Evolutionary conservation across 176 grass and related monocot genomes (phyloP).

Genomic region (Avena sativa): DNA sequence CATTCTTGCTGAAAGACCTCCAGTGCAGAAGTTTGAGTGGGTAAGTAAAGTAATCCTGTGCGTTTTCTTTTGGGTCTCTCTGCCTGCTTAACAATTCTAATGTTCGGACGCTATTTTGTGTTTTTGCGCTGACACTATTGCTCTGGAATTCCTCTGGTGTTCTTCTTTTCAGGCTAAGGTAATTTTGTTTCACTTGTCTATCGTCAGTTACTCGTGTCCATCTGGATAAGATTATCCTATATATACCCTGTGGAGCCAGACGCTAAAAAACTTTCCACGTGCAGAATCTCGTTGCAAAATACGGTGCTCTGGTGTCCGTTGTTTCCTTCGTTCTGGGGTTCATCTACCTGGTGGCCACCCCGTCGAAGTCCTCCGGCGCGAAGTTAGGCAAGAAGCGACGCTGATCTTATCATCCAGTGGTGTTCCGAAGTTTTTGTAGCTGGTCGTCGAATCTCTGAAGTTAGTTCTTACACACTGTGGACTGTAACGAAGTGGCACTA

Average conservation of each 20-base stretch:
- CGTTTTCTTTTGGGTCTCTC: background rate
- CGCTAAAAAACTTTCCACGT: conserved; percentile 29
- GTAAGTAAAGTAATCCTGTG: conserved; percentile 51
- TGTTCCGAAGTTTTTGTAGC: background rate
- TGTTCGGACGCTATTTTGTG: conserved; percentile 37
- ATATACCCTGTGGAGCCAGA: background rate
- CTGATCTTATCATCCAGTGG: conserved; percentile 42
- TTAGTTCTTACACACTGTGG: background rate
- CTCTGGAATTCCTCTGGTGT: background rate
- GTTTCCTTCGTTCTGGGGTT: conserved; percentile 67
- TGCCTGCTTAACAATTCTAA: conserved; percentile 13
- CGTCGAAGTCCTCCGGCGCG: conserved; percentile 56
- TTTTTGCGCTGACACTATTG: background rate
- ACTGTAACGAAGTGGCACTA: conserved; percentile 37
- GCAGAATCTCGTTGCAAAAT: conserved; percentile 76
- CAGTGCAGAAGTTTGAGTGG: conserved; percentile 94
- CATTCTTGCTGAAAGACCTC: conserved; percentile 81
- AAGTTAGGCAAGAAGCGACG: conserved; percentile 91
- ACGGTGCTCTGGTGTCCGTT: conserved; percentile 74
- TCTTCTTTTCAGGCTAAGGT: conserved; percentile 79
- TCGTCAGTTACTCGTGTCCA: background rate
- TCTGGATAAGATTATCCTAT: background rate
- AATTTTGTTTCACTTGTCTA: conserved; percentile 6
- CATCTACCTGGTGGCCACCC: conserved; percentile 77
- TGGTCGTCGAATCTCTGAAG: background rate